Base-by-base conservation (phyloP, 805 yeast genomes). In the Kodamaea kaohsiungensis region DNA sequence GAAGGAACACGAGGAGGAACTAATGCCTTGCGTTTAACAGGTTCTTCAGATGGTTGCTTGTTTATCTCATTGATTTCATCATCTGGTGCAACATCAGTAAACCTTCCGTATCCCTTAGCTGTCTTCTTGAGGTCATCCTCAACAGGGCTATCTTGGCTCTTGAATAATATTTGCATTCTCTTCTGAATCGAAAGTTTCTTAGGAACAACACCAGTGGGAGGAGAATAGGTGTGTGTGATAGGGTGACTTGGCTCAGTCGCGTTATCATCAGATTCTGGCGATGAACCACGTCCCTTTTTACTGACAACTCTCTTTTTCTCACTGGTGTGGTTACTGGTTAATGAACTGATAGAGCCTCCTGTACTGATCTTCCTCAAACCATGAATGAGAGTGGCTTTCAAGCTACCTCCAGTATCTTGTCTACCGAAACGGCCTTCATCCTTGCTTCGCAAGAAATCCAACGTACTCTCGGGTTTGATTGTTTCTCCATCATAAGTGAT, bases 101-200 rank as follows among this genome's bases (percentile, higher is more conserved):
- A 89, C 65, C 83, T 83, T 7, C 97, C 97, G 67, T 91, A 91
- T 0, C 97, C 97, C 4, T 77, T 68, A 0, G 96, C 96, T 0
- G 93, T 85, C 61, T 82, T 86, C 15, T 71, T 65, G 0, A 80
- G 71, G 2, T 81, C 80, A 3, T 80, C 64, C 1, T 33, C 48
- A 10, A 46, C 18, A 4, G 19, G 7, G n/a, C 63, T 58, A 39
- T 63, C 71, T 50, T 68, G 67, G 56, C 66, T 68, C 60, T 76
- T 73, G 53, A 84, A 66, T 40, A 82, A 70, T 59, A 75, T 76
- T 46, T 78, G 80, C 66, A 85, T 83, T 59, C 88, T 74, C 53
- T 80, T 70, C 60, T 84, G 87, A 45, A 86, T 84, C 1, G 78
- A 71, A 15, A 66, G 52, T 43, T 70, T 69, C 55, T 63, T 63